Evolutionary conservation across 805 yeast genomes (phyloP).

Genomic region (Tanozyma kutaoensis): DNA sequence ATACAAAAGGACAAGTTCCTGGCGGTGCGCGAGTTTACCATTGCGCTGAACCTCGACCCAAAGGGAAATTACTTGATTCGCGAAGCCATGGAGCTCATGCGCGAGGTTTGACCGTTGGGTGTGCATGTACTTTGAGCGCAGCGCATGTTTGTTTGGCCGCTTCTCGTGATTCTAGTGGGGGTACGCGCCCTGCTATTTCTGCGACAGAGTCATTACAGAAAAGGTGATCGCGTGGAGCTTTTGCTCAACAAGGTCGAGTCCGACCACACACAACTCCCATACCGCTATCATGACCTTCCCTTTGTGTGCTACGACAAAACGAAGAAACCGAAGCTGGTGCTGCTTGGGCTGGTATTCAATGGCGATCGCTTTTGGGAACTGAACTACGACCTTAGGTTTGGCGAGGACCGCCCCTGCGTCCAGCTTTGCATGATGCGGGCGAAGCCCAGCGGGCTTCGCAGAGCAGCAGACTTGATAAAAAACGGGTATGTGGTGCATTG

Average conservation of each 20-base stretch:
- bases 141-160: too few species aligned
- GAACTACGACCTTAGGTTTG: slow-evolving; percentile 52
- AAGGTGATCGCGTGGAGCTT: slow-evolving; percentile 54
- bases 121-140: too few species aligned
- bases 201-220: slow-evolving; percentile 21
- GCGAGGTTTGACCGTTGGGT: too few species aligned
- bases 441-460: slow-evolving; percentile 31
- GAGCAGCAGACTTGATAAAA: slow-evolving; percentile 49
- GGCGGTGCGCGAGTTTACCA: slow-evolving; percentile 78
- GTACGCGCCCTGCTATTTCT: too few species aligned
- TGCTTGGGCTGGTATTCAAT: slow-evolving; percentile 62
- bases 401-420: slow-evolving; percentile 51
- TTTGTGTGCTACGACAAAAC: slow-evolving; percentile 64
- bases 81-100: slow-evolving; percentile 73
- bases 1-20: slow-evolving; percentile 57
- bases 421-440: slow-evolving; percentile 58
- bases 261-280: slow-evolving; percentile 65
- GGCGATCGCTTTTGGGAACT: slow-evolving; percentile 77
- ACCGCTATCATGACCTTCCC: slow-evolving; percentile 62
- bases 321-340: slow-evolving; percentile 38
- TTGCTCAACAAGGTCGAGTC: slow-evolving; percentile 71
- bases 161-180: too few species aligned
- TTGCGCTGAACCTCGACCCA: slow-evolving; percentile 85
- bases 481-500: slow-evolving; percentile 73
- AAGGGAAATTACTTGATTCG: slow-evolving; percentile 78